These are phyloP conservation scores for Letharia columbiana DNA, from an alignment of 495 filamentous ascomycete species.

Conservation along the genomic window DNA sequence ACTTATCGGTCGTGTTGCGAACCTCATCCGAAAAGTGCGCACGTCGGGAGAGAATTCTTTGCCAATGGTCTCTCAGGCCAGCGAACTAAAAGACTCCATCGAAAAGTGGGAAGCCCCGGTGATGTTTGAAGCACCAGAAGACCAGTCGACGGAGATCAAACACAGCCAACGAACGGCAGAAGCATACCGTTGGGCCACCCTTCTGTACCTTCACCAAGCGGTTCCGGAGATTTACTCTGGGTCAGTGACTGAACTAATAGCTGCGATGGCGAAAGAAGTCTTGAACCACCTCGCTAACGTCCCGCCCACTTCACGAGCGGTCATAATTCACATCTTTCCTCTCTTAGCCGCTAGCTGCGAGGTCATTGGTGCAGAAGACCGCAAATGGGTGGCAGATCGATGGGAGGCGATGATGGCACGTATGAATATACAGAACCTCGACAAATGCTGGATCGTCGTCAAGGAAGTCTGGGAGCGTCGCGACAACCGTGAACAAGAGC, in stretches of 20 bases:
- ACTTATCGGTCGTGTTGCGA: constrained; percentile 60
- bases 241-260: constrained; percentile 45
- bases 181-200: constrained; percentile 67
- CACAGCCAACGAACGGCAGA: constrained; percentile 65
- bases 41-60: constrained; percentile 50
- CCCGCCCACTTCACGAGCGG: constrained; percentile 52
- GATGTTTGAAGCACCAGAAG: constrained; percentile 54
- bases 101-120: constrained; percentile 56
- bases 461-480: constrained; percentile 58
- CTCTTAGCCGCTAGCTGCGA: constrained; percentile 66
- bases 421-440: constrained; percentile 64
- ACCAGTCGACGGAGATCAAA: constrained; percentile 54
- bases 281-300: constrained; percentile 56
- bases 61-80: constrained; percentile 54
- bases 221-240: constrained; percentile 55
- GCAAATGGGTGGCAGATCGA: constrained; percentile 59
- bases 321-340: constrained; percentile 72
- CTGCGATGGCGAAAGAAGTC: constrained; percentile 54
- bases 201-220: constrained; percentile 69
- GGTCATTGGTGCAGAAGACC: constrained; percentile 49
- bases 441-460: constrained; percentile 69
- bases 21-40: constrained; percentile 57
- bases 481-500: constrained; percentile 39
- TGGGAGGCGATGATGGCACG: constrained; percentile 56
- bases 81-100: constrained; percentile 53